These are phyloP conservation scores for Blastomyces parvus DNA, from an alignment of 2,329 filamentous ascomycete genomes.

Conservation along the genomic window DNA sequence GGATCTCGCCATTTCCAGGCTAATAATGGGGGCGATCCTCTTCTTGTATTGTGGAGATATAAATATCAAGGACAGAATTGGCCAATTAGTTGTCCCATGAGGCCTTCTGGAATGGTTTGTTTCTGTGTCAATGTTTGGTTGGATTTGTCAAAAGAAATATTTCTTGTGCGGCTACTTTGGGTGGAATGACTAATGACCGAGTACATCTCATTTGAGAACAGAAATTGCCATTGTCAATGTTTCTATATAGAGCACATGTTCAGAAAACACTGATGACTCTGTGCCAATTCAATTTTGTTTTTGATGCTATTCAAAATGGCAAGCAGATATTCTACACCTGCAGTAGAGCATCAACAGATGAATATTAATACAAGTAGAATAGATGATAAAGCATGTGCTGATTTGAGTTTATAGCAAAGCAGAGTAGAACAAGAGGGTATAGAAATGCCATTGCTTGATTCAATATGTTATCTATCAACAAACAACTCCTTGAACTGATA, in stretches of 20 bases:
- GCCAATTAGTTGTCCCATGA: background rate
- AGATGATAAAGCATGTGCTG: background rate
- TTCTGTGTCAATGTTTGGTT: background rate
- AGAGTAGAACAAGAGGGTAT: background rate
- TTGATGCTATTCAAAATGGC: background rate
- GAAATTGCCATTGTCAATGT: background rate
- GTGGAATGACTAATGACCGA: background rate
- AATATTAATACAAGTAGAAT: background rate
- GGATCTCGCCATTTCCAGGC: too few species aligned
- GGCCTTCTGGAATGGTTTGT: background rate
- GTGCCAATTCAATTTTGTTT: background rate
- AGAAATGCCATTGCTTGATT: background rate
- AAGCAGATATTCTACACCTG: background rate
- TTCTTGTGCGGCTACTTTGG: background rate
- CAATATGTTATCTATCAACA: background rate
- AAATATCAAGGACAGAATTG: background rate
- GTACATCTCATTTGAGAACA: background rate
- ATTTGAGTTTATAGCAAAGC: background rate
- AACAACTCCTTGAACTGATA: background rate
- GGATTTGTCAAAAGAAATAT: background rate
- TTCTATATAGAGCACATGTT: background rate
- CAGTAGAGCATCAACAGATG: background rate
- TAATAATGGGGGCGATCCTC: background rate
- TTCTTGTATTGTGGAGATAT: background rate
- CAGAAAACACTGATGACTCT: background rate